Evolutionary conservation across 2,329 filamentous ascomycete species (phyloP), one percentile per base, ranked within the genome.

Genomic region (Botrytis pseudocinerea): DNA sequence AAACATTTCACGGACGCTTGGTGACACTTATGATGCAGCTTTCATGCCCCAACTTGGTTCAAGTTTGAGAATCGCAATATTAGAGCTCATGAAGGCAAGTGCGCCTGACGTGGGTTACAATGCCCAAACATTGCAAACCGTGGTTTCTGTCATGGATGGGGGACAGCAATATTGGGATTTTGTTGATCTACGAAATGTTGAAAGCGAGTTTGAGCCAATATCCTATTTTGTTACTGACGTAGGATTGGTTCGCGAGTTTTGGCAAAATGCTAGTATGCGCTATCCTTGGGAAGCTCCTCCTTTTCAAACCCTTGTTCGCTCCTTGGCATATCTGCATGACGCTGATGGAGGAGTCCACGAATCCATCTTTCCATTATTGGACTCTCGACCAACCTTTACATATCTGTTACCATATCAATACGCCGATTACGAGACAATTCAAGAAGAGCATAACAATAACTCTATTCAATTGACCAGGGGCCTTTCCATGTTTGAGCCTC

Each of bases 201-300:
- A 86, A 59, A 80, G 84, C 35, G 81, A 84, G 61, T 78, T 84
- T n/a, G 81, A 90, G 61, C 84, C 87, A n/a, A 42, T 69, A 18
- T 35, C 38, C 7, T 82, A 84, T 32, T 88, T 90, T 76, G 80
- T 87, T 51, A 80, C 84, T 35, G 80, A 84, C 62, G 78, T 83
- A 28, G 70, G 59, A 20, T 59, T 87, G 76, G 82, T 83, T 42
- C 81, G 82, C 28, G 82, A 46, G 10, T 72, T 80, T 75, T 89
- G 97, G 46, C 85, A 88, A 68, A 88, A 92, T 80, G 90, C 95
- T 10, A 87, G 91, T 61, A 87, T 89, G 74, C 90, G 95, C 72
- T 98, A 94, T 80, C 95, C 95, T 0, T 95, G 93, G 81, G 95
- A 98, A 82, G 91, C 93, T 64, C 82, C 90, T 4, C 94, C 95